Evolutionary conservation across 2,329 filamentous ascomycete species (phyloP), one percentile per base, ranked within the genome.

Genomic region (Claviceps sp.): DNA sequence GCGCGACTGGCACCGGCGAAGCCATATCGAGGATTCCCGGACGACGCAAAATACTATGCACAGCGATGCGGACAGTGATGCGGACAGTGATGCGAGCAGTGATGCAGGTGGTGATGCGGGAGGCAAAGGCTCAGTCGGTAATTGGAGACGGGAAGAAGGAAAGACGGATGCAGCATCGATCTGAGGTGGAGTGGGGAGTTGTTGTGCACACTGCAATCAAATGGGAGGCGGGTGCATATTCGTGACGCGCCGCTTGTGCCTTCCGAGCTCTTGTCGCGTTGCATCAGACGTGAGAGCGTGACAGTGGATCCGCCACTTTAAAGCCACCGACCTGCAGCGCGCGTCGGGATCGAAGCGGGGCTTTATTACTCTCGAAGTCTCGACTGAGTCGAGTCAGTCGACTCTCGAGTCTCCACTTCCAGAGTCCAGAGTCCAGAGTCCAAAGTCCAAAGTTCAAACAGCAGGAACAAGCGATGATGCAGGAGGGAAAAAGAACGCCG

Each of bases 221-320:
- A 66, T 57, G 60, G 53, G 63, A 64, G 64, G 64, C 64, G 56
- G 66, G 66, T 61, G 63, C 62, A 66, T 67, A 60, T 61, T 65
- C 66, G 65, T 68, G 66, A 68, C 65, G 45, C 65, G 45, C 29
- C 40, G 20, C 44, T 36, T 37, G 29, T 46, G 42, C 9, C 40
- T 44, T 50, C 37, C 37, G 23, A 23, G 16, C 36, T 49, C n/a
- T 52, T 37, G 52, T 53, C 48, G 48, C 52, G 52, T 50, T 47
- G 45, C 45, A 50, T 49, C 20, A 17, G 42, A 37, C 40, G 40
- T 50, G 42, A 37, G 20, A 34, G 49, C 46, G 51, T 34, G 50
- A 38, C 37, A 47, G 52, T 52, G 52, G 52, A 44, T 54, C 49
- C 40, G 29, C 48, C 47, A 52, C 54, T 50, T 55, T 52, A 40